Evolutionary conservation across 169 alveolate genomes (phyloP).

Genomic region (Eimeria falciformis): DNA sequence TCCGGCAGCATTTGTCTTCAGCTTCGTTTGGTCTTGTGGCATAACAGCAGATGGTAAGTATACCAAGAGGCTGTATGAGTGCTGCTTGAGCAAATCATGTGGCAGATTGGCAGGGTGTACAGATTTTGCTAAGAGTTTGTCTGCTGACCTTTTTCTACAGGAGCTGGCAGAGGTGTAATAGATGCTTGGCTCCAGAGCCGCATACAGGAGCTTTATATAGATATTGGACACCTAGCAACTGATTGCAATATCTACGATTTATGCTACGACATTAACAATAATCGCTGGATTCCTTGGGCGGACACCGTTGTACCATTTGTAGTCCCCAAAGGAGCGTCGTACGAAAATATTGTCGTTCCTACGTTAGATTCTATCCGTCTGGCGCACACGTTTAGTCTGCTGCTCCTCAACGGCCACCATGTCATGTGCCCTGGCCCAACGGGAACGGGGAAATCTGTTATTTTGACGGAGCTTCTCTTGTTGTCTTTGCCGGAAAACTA

Average conservation of each 20-base stretch:
- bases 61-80: neutral
- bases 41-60: constrained; percentile 41
- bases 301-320: constrained; percentile 81
- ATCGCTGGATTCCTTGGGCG: constrained; percentile 90
- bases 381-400: constrained; percentile 86
- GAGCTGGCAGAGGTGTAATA: constrained; percentile 1
- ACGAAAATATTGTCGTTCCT: constrained; percentile 93
- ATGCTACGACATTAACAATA: constrained; percentile 84
- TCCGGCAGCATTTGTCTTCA: constrained; percentile 56
- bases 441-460: constrained; percentile 94
- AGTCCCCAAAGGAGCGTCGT: constrained; percentile 88
- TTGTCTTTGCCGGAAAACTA: constrained; percentile 83
- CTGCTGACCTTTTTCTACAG: constrained; percentile 1
- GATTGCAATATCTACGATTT: constrained; percentile 89
- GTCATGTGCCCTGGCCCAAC: constrained; percentile 94
- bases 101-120: neutral
- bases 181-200: constrained; percentile 33
- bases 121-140: neutral
- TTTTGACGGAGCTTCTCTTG: constrained; percentile 86
- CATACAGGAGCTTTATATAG: constrained; percentile 4
- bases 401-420: constrained; percentile 88
- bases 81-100: neutral
- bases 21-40: constrained; percentile 45
- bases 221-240: constrained; percentile 84
- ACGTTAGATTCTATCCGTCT: constrained; percentile 93